Evolutionary conservation across 2,329 filamentous ascomycete genomes (phyloP).

Genomic region (Arachnopeziza araneosa): DNA sequence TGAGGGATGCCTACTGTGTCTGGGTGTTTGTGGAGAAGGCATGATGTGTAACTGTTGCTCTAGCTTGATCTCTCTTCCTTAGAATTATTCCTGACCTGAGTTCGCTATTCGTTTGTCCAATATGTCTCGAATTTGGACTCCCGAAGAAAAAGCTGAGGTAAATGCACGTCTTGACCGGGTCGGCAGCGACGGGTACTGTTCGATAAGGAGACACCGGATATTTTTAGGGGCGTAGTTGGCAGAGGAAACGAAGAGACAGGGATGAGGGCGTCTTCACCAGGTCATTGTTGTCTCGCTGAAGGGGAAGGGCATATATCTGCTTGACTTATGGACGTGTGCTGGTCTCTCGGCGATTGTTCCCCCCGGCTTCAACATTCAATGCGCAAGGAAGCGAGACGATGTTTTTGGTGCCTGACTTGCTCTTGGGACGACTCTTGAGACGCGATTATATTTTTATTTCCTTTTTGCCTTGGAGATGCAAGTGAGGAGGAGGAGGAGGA

Average conservation of each 20-base stretch:
- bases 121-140: neutral
- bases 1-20: conserved; percentile 55
- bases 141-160: neutral
- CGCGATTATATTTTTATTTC: no score
- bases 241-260: neutral
- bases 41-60: conserved; percentile 16
- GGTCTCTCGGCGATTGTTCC: neutral
- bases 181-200: conserved; percentile 2
- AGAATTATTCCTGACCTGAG: neutral
- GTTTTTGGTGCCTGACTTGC: no score
- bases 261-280: neutral
- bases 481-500: no score
- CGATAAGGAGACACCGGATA: neutral
- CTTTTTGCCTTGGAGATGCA: no score
- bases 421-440: no score
- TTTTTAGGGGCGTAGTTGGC: conserved; percentile 2
- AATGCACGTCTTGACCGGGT: conserved; percentile 15
- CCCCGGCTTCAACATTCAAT: neutral
- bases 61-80: neutral
- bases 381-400: no score
- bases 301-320: neutral
- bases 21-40: conserved; percentile 48
- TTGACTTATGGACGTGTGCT: neutral
- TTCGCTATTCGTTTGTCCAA: neutral
- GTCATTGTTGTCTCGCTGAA: neutral